These are phyloP conservation scores for Saccharomycopsis sp. DNA, from an alignment of 805 yeast species.

Conservation along the genomic window DNA sequence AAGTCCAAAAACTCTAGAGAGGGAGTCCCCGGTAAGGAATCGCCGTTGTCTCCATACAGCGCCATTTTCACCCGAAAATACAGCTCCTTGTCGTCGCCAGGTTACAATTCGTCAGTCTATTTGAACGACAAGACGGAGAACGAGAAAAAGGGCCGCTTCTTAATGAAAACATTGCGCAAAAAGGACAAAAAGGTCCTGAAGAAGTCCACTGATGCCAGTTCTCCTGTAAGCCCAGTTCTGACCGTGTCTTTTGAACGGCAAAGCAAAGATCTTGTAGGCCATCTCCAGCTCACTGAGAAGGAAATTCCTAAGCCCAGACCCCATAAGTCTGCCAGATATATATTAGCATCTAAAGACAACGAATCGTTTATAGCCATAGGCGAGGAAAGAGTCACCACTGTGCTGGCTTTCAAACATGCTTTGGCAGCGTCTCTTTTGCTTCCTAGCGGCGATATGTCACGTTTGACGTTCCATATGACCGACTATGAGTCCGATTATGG, in stretches of 20 bases:
- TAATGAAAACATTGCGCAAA: conserved; percentile 27
- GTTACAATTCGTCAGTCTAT: neutral
- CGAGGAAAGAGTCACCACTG: conserved; percentile 27
- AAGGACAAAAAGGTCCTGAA: conserved; percentile 26
- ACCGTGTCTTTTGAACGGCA: conserved; percentile 16
- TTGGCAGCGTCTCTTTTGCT: conserved; percentile 35
- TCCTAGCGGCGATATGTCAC: conserved; percentile 23
- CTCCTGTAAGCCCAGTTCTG: conserved; percentile 25
- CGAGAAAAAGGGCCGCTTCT: conserved; percentile 16
- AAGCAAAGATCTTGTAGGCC: conserved; percentile 11
- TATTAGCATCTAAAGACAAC: conserved; percentile 62
- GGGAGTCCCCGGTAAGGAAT: conserved; percentile 1
- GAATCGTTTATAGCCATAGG: conserved; percentile 45
- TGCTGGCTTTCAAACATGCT: conserved; percentile 34
- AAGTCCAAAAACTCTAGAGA: conserved; percentile 4
- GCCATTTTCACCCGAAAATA: conserved; percentile 10
- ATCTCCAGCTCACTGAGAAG: conserved; percentile 20
- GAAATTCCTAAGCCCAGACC: conserved; percentile 19
- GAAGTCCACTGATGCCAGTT: conserved; percentile 18
- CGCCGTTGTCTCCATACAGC: conserved; percentile 18
- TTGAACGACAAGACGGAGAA: conserved; percentile 3
- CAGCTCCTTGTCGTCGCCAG: neutral
- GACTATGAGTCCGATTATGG: conserved; percentile 62
- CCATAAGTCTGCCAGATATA: conserved; percentile 26
- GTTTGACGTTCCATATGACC: conserved; percentile 48